These are phyloP conservation scores for Geotrichum cucujoidarum DNA, from an alignment of 1,139 yeast species.

Conservation along the genomic window DNA sequence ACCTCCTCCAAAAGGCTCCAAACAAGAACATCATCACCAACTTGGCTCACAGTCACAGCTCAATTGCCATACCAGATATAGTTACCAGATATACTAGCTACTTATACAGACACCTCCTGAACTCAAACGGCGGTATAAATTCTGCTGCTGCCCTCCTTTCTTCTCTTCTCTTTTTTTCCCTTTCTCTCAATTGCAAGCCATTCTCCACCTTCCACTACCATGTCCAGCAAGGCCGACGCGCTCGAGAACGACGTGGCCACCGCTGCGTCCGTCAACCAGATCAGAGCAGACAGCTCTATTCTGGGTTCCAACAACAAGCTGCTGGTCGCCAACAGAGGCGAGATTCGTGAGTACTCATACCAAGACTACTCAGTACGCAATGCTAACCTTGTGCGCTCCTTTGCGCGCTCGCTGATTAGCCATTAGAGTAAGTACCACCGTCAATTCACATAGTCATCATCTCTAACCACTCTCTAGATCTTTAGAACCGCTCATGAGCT, in stretches of 20 bases:
- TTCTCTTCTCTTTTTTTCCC: background rate
- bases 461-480: slow-evolving; percentile 38
- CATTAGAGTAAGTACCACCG: slow-evolving; percentile 24
- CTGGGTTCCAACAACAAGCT: slow-evolving; percentile 41
- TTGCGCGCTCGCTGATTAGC: slow-evolving; percentile 19
- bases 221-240: slow-evolving; percentile 2
- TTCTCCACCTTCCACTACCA: too few species aligned
- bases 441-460: background rate
- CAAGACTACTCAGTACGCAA: background rate
- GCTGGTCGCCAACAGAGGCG: slow-evolving; percentile 92
- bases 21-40: too few species aligned
- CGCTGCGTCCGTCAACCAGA: slow-evolving; percentile 24
- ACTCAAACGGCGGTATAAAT: too few species aligned
- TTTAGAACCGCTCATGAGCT: slow-evolving; percentile 97
- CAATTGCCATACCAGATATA: too few species aligned
- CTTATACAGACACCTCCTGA: too few species aligned
- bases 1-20: too few species aligned
- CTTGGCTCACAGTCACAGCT: too few species aligned
- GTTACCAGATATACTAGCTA: too few species aligned
- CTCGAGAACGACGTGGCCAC: slow-evolving; percentile 17
- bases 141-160: background rate
- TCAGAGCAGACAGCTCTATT: slow-evolving; percentile 39
- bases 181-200: too few species aligned
- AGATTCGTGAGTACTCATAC: slow-evolving; percentile 47
- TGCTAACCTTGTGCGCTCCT: background rate